These are phyloP conservation scores for Suillus americanus DNA, from an alignment of 768 basidiomycete genomes.

Conservation along the genomic window DNA sequence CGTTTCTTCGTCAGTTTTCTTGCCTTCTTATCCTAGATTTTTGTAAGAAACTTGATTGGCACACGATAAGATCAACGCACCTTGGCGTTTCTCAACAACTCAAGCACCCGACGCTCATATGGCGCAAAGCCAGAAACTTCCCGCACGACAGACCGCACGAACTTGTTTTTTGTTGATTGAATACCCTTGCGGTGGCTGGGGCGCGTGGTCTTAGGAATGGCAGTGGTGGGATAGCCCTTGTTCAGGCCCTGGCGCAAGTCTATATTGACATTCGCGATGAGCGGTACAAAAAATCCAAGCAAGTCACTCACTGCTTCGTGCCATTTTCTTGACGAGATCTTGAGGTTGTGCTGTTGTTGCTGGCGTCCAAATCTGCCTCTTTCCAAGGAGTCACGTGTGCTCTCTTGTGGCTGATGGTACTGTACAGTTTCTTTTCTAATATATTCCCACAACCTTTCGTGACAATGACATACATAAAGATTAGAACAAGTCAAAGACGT, in stretches of 20 bases:
- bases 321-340: slow-evolving; percentile 66
- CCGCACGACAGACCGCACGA: slow-evolving; percentile 90
- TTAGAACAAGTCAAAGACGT: not conserved
- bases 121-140: slow-evolving; percentile 98
- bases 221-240: slow-evolving; percentile 86
- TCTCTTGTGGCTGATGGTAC: slow-evolving; percentile 47
- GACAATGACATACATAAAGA: not conserved
- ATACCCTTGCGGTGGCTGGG: slow-evolving; percentile 94
- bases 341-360: slow-evolving; percentile 36
- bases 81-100: slow-evolving; percentile 97
- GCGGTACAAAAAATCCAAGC: not conserved
- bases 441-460: slow-evolving; percentile 15
- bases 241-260: slow-evolving; percentile 85
- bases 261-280: slow-evolving; percentile 32
- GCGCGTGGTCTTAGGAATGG: slow-evolving; percentile 69
- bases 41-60: not conserved
- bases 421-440: slow-evolving; percentile 50
- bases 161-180: slow-evolving; percentile 85
- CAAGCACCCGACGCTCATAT: slow-evolving; percentile 97
- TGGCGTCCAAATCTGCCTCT: slow-evolving; percentile 22
- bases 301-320: slow-evolving; percentile 65
- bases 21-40: slow-evolving; percentile 91
- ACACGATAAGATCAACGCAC: slow-evolving; percentile 41
- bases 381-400: slow-evolving; percentile 39
- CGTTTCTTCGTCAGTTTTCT: slow-evolving; percentile 99